Conservation (phyloP, 176 grass and related monocot species). For the Aegilops speltoides region DNA sequence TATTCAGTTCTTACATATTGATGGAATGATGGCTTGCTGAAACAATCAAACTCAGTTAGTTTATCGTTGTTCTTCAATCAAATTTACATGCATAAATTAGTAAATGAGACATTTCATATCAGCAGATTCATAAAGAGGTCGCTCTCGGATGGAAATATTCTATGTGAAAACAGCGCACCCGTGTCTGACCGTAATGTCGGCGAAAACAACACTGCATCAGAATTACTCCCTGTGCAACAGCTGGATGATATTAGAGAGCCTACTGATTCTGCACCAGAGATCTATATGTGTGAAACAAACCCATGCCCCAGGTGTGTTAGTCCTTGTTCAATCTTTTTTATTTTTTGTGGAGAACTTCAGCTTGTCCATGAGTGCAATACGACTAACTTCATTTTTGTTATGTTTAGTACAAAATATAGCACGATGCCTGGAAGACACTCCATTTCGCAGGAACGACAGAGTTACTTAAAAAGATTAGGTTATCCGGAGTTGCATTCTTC, state of each 20-base stretch:
- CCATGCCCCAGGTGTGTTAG: conserved; percentile 59
- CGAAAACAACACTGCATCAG: conserved; percentile 35
- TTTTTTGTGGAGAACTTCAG: background rate
- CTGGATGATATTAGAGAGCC: conserved; percentile 50
- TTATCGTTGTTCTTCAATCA: conserved; percentile 11
- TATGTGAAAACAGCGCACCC: conserved; percentile 56
- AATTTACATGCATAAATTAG: background rate
- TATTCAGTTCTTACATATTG: background rate
- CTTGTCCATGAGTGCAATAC: background rate
- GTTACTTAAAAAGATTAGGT: conserved; percentile 58
- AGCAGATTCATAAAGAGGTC: conserved; percentile 92
- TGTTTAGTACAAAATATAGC: conserved; percentile 46
- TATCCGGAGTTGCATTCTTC: conserved; percentile 74
- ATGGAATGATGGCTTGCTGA: background rate
- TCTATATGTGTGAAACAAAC: conserved; percentile 51
- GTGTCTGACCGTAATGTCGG: conserved; percentile 42
- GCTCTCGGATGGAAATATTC: conserved; percentile 84
- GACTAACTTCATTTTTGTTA: conserved; percentile 11
- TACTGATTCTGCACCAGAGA: conserved; percentile 89
- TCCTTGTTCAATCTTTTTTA: background rate
- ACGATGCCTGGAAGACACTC: conserved; percentile 42
- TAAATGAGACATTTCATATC: conserved; percentile 10
- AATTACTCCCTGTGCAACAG: conserved; percentile 55
- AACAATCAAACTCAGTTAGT: background rate
- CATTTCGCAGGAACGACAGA: conserved; percentile 56